Evolutionary conservation across 2,329 filamentous ascomycete species (phyloP), one percentile per base, ranked within the genome.

Genomic region (Fusarium siculi): DNA sequence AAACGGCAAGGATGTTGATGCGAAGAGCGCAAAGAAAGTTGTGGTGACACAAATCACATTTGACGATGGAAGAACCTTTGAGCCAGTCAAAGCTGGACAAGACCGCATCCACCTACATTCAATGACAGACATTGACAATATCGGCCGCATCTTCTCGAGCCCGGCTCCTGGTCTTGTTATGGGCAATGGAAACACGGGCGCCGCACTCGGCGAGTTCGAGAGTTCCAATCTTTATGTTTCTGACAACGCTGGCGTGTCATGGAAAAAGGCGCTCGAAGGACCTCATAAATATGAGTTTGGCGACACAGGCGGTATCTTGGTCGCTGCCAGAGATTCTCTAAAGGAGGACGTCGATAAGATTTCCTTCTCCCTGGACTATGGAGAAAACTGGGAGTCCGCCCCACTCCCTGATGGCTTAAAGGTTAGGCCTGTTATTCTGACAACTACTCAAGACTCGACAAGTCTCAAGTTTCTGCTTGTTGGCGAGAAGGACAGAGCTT

Each of bases 211-310:
- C 68, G 82, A 86, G 11, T 96, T 95, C 78, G 85, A 85, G 7
- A 89, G 97, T 15, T 92, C 94, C 18, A 90, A 93, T 80, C 88
- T 97, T 2, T 98, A 91, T 79, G 90, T 98, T 32, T 99, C 96
- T 1, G 93, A 97, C 78, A 91, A 98, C 81, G 96, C 95, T 25
- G 96, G 96, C 44, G 84, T 94, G 68, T 95, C 91, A 3, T 99
- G 97, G 96, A 89, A 86, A 42, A 86, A 91, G 79, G 89, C 91
- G 1, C 87, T 93, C 9, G 86, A 95, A 21, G 93, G 94, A 25
- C 93, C 95, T 18, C 95, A 98, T 84, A 96, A 97, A 81, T 99
- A 97, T 82, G 95, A 98, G 79, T 97, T 98, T 80, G 96, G 96
- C 59, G 96, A 98, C 76, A 93, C 97, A 74, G 96, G 96, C 4